phyloP scores from a whole-genome alignment of 805 yeast species.

The Ascoidea rubescens region DNA sequence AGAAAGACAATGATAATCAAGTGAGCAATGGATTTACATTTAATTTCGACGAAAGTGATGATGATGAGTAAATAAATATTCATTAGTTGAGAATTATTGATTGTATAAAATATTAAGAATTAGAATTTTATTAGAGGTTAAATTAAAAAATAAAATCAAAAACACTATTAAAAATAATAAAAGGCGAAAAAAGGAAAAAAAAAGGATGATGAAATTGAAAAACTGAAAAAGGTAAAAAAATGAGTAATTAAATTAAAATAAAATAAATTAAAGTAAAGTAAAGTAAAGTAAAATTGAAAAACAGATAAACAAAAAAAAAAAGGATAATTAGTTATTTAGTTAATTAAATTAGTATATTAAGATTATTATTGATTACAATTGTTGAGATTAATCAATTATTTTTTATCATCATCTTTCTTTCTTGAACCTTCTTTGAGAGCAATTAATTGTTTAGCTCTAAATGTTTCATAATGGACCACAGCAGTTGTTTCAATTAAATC shows the following conservation, averaged over 20 bases:
- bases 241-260: not conserved
- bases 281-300: not conserved
- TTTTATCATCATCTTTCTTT: not conserved
- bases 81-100: not conserved
- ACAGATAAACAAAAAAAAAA: not conserved
- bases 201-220: not conserved
- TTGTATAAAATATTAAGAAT: not conserved
- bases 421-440: conserved; percentile 85
- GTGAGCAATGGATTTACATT: conserved; percentile 17
- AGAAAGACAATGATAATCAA: conserved; percentile 13
- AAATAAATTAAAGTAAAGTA: not conserved
- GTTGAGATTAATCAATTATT: no score
- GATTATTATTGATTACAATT: no score
- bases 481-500: conserved; percentile 92
- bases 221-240: not conserved
- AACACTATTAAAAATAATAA: not conserved
- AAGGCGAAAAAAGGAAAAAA: not conserved
- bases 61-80: conserved; percentile 10
- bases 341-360: no score
- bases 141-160: not conserved
- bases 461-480: conserved; percentile 77
- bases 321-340: not conserved
- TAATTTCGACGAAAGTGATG: conserved; percentile 16
- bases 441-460: conserved; percentile 86
- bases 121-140: not conserved